Base-by-base conservation (phyloP, 768 basidiomycete genomes). In the Calocybe cyanea region DNA sequence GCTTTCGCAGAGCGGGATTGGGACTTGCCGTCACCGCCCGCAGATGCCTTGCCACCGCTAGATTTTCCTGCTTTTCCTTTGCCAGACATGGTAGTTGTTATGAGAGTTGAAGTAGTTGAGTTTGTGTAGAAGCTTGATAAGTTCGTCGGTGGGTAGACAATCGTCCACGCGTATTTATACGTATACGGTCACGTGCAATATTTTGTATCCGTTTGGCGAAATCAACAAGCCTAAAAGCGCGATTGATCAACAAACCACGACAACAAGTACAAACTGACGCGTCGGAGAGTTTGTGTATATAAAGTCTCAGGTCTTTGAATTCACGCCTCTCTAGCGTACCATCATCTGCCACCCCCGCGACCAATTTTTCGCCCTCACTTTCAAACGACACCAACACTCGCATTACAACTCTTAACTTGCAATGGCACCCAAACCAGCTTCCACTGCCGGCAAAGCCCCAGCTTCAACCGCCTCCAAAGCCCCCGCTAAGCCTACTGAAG, bases 371-470 rank as follows among this genome's bases (percentile, higher is more conserved):
- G 15, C 40, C 41, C 39, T 10, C 40, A 34, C 41, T 49, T 17
- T 9, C 28, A 10, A 19, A 32, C 0, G 11, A 28, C 5, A 28
- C 6, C 25, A 28, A 5, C 25, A 28, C 25, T 11, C 5, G 6
- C 25, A 28, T 11, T 28, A n/a, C 11, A 28, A 11, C 11, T 25
- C 41, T 42, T 34, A 45, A 47, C 54, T 53, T 36, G 58, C 65
- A 72, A 91, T 91, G 88, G 84, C 78, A 25, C 84, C 85, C 56
- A 87, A 85, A 77, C 83, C 83, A 61, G 78, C 85, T 49, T 89
- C 87, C 47, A 87, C 85, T 58, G 85, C 87, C 59, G 83, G 83
- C 62, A 92, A 83, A 67, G 83, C 82, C 49, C 82, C 83, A 25
- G 81, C 83, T 42, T 83, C 78, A 20, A 77, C 78, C 38, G 75